Base-by-base conservation (phyloP, 2,329 filamentous ascomycete species). In the Phaeosphaeria sp. region DNA sequence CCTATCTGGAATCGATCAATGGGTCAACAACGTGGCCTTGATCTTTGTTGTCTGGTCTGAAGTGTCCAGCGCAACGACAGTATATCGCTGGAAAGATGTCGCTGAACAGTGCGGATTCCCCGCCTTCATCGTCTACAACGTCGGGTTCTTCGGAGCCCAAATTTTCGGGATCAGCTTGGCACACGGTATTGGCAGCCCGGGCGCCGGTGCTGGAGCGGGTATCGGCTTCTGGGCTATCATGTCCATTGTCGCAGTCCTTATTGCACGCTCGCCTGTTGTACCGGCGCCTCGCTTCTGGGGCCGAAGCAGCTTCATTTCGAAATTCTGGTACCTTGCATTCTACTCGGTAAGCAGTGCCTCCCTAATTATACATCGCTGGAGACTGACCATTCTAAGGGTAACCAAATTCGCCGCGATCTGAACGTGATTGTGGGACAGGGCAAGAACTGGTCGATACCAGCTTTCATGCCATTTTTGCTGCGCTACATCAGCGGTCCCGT, bases 401-500 rank as follows among this genome's bases (percentile, higher is more conserved):
- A 86, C 60, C 47, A 49, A 20, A 49, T 49, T 18, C 47, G 47
- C 13, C 47, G 47, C 30, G 47, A 49, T 27, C n/a, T 49, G 20
- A 49, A 49, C 30, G 47, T 80, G 3, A 81, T 85, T 27, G 80
- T 87, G 21, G 84, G 82, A 8, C 76, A 74, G 3, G 83, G 83
- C 50, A 82, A 81, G 39, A 87, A 87, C 71, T 87, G 84, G 85
- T 79, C 71, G 2, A 85, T 87, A 22, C 84, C 85, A 0, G 57
- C 64, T 51, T 83, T 85, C 67, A 83, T 84, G 75, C 80, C 81
- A 0, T 68, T 81, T 1, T 73, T 87, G 0, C 61, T 74, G 1
- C 67, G 72, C n/a, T 76, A 75, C 46, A 65, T 76, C 33, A 68
- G 63, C 30, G 72, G 72, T 5, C 72, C 73, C 1, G 69, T 73